Conservation (phyloP, 106 monocot species). For the Dactylorhiza incarnata region DNA sequence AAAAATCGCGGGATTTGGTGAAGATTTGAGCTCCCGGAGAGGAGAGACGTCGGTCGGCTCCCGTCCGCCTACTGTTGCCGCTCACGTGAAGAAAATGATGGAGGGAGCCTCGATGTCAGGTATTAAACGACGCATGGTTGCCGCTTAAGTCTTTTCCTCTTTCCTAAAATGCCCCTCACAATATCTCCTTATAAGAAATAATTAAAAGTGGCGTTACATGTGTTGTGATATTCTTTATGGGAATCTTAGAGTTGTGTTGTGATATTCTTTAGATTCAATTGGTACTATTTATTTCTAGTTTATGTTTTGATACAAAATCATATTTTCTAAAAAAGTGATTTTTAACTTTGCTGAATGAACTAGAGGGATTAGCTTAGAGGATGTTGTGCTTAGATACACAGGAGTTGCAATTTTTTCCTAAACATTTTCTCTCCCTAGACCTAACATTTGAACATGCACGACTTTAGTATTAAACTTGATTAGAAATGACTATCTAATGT, state of each 20-base stretch:
- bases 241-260: background rate
- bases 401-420: background rate
- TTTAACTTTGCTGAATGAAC: constrained; percentile 1
- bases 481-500: background rate
- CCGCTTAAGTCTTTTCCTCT: too few species aligned
- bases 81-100: too few species aligned
- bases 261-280: background rate
- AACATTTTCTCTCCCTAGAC: background rate
- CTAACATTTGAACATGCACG: background rate
- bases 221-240: background rate
- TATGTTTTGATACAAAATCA: background rate
- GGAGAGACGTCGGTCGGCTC: too few species aligned
- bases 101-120: too few species aligned
- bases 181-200: too few species aligned
- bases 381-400: background rate
- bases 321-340: background rate
- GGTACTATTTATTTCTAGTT: background rate
- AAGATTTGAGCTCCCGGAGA: too few species aligned
- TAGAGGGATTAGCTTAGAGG: background rate
- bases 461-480: background rate
- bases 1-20: too few species aligned
- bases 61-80: too few species aligned
- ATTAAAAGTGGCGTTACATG: too few species aligned
- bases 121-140: too few species aligned
- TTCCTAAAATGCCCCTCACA: too few species aligned